These are phyloP conservation scores for Melampsora larici-populina DNA, from an alignment of 1,284 basidiomycete species.

Conservation along the genomic window DNA sequence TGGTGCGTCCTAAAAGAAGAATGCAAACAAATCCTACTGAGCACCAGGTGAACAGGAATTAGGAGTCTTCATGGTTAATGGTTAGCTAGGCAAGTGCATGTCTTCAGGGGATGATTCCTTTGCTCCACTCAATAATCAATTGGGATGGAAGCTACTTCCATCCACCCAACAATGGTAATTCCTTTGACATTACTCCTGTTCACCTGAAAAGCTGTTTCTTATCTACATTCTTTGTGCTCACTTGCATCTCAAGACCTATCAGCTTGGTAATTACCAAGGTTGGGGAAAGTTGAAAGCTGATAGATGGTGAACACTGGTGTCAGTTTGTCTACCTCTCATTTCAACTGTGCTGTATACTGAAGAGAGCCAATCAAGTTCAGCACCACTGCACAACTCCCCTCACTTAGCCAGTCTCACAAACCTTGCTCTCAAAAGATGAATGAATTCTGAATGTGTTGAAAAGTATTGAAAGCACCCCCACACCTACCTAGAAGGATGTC, in stretches of 20 bases:
- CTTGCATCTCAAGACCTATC: constrained; percentile 18
- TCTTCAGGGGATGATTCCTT: too few relatives aligned
- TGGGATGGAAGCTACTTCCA: constrained; percentile 11
- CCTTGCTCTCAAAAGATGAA: constrained; percentile 11
- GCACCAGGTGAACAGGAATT: too few relatives aligned
- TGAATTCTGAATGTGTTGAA: background rate
- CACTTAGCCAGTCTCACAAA: constrained; percentile 20
- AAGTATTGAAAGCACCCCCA: constrained; percentile 10
- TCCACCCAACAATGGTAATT: background rate
- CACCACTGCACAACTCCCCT: constrained; percentile 26
- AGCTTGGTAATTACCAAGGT: constrained; percentile 19
- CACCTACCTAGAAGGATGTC: constrained; percentile 5
- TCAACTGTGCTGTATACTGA: constrained; percentile 12
- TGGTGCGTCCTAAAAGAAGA: too few relatives aligned
- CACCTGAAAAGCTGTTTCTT: background rate
- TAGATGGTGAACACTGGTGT: constrained; percentile 38
- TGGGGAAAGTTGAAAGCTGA: constrained; percentile 44
- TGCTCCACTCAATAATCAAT: too few relatives aligned
- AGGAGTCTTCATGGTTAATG: too few relatives aligned
- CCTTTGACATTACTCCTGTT: background rate
- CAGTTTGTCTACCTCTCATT: constrained; percentile 19
- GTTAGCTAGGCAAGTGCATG: too few relatives aligned
- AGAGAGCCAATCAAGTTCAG: background rate
- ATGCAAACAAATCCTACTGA: too few relatives aligned
- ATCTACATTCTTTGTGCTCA: constrained; percentile 5